phyloP scores from a whole-genome alignment of 345 rosid species.

The rapeseed (Brassica napus) region DNA sequence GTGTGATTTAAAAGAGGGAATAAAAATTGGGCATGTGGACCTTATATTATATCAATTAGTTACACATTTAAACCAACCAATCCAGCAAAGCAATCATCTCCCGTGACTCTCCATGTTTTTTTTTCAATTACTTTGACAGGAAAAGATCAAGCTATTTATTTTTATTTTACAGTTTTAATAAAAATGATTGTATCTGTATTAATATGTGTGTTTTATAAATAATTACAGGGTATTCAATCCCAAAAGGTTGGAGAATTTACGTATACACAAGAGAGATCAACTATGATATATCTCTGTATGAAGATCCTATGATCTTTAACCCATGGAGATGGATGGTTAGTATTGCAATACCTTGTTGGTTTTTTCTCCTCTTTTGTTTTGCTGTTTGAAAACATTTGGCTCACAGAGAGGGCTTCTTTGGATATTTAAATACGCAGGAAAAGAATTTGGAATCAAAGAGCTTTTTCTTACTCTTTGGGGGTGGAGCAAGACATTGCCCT shows the following conservation, averaged over 20 bases:
- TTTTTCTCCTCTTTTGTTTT: not conserved
- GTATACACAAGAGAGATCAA: slow-evolving; percentile 85
- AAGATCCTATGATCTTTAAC: slow-evolving; percentile 74
- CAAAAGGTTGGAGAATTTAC: slow-evolving; percentile 94
- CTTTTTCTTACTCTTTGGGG: slow-evolving; percentile 73
- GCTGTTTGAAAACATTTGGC: slow-evolving; percentile 9
- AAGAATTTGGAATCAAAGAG: slow-evolving; percentile 61
- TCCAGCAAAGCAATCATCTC: slow-evolving; percentile 58
- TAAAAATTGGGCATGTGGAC: slow-evolving; percentile 48
- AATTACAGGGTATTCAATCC: slow-evolving; percentile 67
- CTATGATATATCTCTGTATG: slow-evolving; percentile 61
- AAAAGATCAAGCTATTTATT: slow-evolving; percentile 5
- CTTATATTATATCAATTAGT: slow-evolving; percentile 54
- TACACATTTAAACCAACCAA: slow-evolving; percentile 57
- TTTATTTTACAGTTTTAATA: not conserved
- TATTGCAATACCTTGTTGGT: not conserved
- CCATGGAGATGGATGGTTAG: slow-evolving; percentile 98
- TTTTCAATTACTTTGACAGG: slow-evolving; percentile 43
- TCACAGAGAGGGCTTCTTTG: slow-evolving; percentile 1
- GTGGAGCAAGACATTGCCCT: slow-evolving; percentile 88
- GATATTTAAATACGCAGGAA: slow-evolving; percentile 49
- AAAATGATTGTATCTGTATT: not conserved
- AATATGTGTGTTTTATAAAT: not conserved
- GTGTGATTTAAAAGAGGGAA: not conserved
- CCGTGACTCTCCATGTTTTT: slow-evolving; percentile 47